Conservation (phyloP, 2,329 filamentous ascomycete species). For the Monilinia aucupariae region DNA sequence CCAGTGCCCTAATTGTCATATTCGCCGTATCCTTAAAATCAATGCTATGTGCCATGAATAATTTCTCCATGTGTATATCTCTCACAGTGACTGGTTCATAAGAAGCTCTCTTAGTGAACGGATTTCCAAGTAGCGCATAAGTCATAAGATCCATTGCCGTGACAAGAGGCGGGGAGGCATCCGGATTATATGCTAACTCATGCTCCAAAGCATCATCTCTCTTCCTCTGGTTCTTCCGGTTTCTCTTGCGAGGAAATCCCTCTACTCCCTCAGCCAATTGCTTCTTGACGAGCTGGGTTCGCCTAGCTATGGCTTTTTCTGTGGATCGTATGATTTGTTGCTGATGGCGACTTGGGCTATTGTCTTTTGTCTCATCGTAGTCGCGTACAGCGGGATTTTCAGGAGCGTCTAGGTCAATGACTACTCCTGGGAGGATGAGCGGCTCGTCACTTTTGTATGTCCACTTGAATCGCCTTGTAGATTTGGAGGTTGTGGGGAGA, state of each 20-base stretch:
- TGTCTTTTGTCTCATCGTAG: background rate
- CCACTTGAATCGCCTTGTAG: constrained; percentile 18
- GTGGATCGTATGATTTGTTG: background rate
- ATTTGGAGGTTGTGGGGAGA: background rate
- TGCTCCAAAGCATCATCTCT: constrained; percentile 5
- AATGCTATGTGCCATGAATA: background rate
- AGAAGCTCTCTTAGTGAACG: background rate
- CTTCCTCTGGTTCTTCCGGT: background rate
- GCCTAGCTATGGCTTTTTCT: background rate
- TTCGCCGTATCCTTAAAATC: constrained; percentile 4
- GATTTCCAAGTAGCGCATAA: constrained; percentile 26
- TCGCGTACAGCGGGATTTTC: constrained; percentile 38
- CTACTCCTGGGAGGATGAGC: constrained; percentile 38
- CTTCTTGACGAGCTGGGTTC: background rate
- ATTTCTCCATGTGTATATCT: constrained; percentile 1
- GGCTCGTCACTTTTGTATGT: constrained; percentile 19
- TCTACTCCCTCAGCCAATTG: background rate
- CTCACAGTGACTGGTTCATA: background rate
- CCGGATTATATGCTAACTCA: constrained; percentile 8
- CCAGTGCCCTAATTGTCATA: constrained; percentile 3
- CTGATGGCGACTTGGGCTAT: background rate
- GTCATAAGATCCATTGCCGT: constrained; percentile 22
- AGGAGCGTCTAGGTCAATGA: constrained; percentile 50
- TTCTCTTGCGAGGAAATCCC: background rate
- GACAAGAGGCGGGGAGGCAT: background rate